phyloP scores from a whole-genome alignment of 768 basidiomycete species.

The Lactarius quietus region DNA sequence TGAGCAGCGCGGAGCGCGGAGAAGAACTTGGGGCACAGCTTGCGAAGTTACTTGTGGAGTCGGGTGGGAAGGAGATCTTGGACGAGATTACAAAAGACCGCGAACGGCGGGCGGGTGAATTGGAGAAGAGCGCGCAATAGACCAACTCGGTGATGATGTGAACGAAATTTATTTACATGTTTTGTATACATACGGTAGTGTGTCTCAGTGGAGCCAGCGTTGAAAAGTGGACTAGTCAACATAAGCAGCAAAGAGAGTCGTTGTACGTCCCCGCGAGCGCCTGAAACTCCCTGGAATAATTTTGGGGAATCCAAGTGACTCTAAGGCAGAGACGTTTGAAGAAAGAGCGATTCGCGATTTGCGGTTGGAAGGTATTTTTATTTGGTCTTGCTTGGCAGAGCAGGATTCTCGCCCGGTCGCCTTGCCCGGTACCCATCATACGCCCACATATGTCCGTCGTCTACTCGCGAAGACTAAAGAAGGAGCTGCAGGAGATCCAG shows the following conservation, averaged over 20 bases:
- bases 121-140: slow-evolving; percentile 29
- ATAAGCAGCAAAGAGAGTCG: slow-evolving; percentile 23
- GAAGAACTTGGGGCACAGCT: slow-evolving; percentile 65
- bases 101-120: slow-evolving; percentile 41
- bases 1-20: slow-evolving; percentile 54
- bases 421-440: slow-evolving; percentile 13
- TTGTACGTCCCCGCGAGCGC: slow-evolving; percentile 31
- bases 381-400: slow-evolving; percentile 24
- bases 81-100: slow-evolving; percentile 78
- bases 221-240: slow-evolving; percentile 24
- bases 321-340: slow-evolving; percentile 29
- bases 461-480: slow-evolving; percentile 25
- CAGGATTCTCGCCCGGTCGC: not conserved
- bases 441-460: slow-evolving; percentile 21
- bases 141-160: slow-evolving; percentile 7
- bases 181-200: slow-evolving; percentile 10
- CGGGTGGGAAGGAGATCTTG: slow-evolving; percentile 76
- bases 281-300: slow-evolving; percentile 26
- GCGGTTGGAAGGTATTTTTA: not conserved
- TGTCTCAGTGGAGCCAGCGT: slow-evolving; percentile 25
- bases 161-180: not conserved
- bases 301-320: slow-evolving; percentile 30
- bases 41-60: slow-evolving; percentile 58
- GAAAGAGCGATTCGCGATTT: not conserved
- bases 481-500: slow-evolving; percentile 28